phyloP scores from a whole-genome alignment of 2,329 filamentous ascomycete species.

The Trichoderma harzianum region DNA sequence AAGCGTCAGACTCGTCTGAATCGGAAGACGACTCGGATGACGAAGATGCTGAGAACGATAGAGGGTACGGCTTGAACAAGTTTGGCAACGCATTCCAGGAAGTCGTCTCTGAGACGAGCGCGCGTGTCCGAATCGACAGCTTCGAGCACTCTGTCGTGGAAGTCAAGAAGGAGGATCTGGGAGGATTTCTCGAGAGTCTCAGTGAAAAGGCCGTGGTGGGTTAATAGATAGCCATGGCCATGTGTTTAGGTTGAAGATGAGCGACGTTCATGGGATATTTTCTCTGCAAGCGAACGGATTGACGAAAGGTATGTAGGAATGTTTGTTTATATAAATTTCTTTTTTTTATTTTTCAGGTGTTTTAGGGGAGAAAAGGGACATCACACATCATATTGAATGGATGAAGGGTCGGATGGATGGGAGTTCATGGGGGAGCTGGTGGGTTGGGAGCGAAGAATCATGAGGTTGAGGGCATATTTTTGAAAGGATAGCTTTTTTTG shows the following conservation, averaged over 20 bases:
- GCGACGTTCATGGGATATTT: background rate
- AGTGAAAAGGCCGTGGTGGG: conserved; percentile 85
- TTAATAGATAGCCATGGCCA: conserved; percentile 28
- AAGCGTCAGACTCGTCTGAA: conserved; percentile 40
- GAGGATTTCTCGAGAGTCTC: conserved; percentile 83
- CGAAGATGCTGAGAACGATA: conserved; percentile 51
- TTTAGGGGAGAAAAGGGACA: background rate
- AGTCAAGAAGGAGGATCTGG: conserved; percentile 92
- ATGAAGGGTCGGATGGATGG: background rate
- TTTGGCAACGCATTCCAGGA: conserved; percentile 96
- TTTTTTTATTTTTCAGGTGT: background rate
- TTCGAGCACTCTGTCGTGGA: conserved; percentile 98
- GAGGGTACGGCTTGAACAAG: conserved; percentile 75
- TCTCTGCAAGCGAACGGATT: background rate
- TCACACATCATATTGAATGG: background rate
- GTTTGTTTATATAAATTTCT: background rate
- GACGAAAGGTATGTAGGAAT: background rate
- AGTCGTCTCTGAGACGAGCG: conserved; percentile 86
- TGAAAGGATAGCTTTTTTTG: background rate
- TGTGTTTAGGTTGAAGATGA: background rate
- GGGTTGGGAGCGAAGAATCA: background rate
- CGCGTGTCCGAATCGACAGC: conserved; percentile 86
- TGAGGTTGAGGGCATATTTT: background rate
- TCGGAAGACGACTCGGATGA: conserved; percentile 49
- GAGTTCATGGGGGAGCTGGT: background rate